Percentiles rank a stretch among this genome's conserved stretches.
Conservation (phyloP, 768 basidiomycete genomes). For the Lactarius hengduanensis region DNA sequence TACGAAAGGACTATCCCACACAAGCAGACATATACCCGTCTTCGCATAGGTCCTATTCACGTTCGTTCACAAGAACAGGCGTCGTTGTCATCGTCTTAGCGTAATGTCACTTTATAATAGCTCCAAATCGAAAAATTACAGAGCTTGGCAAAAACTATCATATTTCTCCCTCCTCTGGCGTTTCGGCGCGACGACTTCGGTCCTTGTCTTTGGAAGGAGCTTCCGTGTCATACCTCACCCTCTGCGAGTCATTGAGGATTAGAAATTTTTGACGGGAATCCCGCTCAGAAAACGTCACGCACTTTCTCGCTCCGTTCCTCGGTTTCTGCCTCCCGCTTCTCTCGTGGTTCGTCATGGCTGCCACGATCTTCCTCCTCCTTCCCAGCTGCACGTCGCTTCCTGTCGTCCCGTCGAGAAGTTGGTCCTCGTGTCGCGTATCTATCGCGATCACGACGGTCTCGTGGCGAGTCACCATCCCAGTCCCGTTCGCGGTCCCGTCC, state of each 20-base stretch:
- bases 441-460: conserved; percentile 39
- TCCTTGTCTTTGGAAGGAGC: conserved; percentile 49
- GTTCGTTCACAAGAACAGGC: conserved; percentile 34
- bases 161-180: conserved; percentile 88
- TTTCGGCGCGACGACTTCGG: conserved; percentile 49
- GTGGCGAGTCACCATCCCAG: conserved; percentile 28
- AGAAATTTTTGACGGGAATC: conserved; percentile 7
- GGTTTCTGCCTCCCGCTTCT: conserved; percentile 38
- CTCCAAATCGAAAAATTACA: conserved; percentile 8
- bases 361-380: conserved; percentile 50
- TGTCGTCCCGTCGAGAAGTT: conserved; percentile 57
- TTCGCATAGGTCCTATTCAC: conserved; percentile 83
- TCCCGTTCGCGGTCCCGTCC: conserved; percentile 37
- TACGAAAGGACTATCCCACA: conserved; percentile 92
- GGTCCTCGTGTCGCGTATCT: conserved; percentile 49
- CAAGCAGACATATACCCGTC: conserved; percentile 94
- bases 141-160: conserved; percentile 35
- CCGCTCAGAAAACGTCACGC: conserved; percentile 36
- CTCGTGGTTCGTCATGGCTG: conserved; percentile 38
- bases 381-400: conserved; percentile 44
- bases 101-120: conserved; percentile 23
- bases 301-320: conserved; percentile 53
- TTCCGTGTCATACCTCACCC: conserved; percentile 46
- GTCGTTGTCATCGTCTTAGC: conserved; percentile 35
- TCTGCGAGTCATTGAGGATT: conserved; percentile 45